Evolutionary conservation across 352 stramenopile genomes (phyloP).

Genomic region (Pythium biforme): DNA sequence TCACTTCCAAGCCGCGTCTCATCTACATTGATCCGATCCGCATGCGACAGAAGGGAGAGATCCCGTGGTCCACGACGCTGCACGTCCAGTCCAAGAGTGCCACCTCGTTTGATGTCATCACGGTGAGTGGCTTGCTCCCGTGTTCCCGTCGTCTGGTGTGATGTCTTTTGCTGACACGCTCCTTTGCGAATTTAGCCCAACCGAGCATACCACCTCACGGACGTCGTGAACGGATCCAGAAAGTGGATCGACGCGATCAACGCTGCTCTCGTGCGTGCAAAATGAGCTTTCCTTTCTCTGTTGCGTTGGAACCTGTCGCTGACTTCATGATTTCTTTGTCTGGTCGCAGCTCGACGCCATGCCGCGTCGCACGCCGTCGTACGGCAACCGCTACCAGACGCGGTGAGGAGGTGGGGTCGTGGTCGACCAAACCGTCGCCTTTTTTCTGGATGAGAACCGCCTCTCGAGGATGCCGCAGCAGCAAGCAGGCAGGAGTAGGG

Average conservation of each 20-base stretch:
- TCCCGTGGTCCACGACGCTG: conserved; percentile 82
- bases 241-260: conserved; percentile 91
- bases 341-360: conserved; percentile 18
- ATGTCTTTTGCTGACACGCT: not conserved
- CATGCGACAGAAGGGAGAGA: conserved; percentile 89
- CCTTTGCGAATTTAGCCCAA: conserved; percentile 49
- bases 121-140: conserved; percentile 31
- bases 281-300: too few relatives aligned
- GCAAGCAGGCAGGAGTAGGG: conserved; percentile 11
- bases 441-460: not conserved
- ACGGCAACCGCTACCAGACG: conserved; percentile 17
- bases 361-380: conserved; percentile 10
- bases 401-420: conserved; percentile 7
- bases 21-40: conserved; percentile 91
- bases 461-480: not conserved
- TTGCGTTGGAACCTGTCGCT: not conserved
- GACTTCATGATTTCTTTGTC: not conserved
- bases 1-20: conserved; percentile 83
- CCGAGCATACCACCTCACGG: conserved; percentile 85
- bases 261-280: conserved; percentile 44
- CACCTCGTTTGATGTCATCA: conserved; percentile 88
- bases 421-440: too few relatives aligned
- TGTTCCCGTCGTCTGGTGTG: not conserved
- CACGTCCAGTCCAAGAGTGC: conserved; percentile 87
- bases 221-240: conserved; percentile 85